phyloP scores from a whole-genome alignment of 306 rosid species.

The Biancaea sappan region DNA sequence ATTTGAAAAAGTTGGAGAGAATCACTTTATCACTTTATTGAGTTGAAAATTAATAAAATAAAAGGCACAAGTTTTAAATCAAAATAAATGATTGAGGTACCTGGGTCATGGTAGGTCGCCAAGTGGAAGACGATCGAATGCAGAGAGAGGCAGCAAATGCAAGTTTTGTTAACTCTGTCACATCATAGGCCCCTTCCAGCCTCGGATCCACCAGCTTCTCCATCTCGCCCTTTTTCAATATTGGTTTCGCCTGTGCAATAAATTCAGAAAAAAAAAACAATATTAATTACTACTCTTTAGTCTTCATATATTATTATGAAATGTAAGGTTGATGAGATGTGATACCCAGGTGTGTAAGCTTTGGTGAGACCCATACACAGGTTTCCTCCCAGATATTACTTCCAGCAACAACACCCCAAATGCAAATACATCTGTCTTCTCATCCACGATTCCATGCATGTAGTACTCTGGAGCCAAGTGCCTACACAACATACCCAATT shows the following conservation, averaged over 20 bases:
- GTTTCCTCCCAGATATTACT: conserved; percentile 84
- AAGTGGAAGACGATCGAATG: conserved; percentile 67
- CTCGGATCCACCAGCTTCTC: conserved; percentile 81
- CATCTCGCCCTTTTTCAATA: conserved; percentile 70
- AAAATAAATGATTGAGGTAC: no score
- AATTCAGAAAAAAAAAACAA: no score
- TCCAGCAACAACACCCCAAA: conserved; percentile 90
- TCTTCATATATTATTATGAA: no score
- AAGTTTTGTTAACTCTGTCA: conserved; percentile 54
- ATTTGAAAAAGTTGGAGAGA: no score
- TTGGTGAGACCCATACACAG: conserved; percentile 87
- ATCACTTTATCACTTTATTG: no score
- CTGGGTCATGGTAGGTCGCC: conserved; percentile 88
- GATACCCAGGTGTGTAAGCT: conserved; percentile 87
- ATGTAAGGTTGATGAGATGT: no score
- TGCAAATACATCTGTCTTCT: conserved; percentile 98
- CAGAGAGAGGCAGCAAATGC: conserved; percentile 83
- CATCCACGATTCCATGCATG: conserved; percentile 96
- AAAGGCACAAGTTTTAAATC: no score
- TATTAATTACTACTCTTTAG: no score
- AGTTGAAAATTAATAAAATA: no score
- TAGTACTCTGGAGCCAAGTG: conserved; percentile 97
- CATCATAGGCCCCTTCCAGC: conserved; percentile 75
- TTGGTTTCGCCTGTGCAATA: conserved; percentile 83
- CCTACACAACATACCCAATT: conserved; percentile 44